Base-by-base conservation (phyloP, 495 filamentous ascomycete genomes). In the Penicillium cataractarum region DNA sequence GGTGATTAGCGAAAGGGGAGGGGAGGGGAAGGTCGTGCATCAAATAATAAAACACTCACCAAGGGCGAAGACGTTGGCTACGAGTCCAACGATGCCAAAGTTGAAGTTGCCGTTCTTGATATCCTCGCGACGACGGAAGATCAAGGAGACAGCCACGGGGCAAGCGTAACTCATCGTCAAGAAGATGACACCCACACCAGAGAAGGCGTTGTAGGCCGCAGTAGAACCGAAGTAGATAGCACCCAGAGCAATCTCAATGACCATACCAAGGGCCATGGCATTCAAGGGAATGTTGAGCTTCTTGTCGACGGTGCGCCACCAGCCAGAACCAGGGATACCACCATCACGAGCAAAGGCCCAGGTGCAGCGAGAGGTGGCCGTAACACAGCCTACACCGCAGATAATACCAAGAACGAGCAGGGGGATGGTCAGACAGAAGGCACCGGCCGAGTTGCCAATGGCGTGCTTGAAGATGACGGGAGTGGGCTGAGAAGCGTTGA, bases 361-460 rank as follows among this genome's bases (percentile, higher is more conserved):
- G 26, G 86, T 86, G 82, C 90, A 89, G 6, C 89, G 84, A 42
- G 80, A 86, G 29, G 82, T 84, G 8, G 89, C 89, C 7, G 88
- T 89, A 78, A 89, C 86, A 59, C 90, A 84, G 13, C 82, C 84
- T 1, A 83, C 87, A 6, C 82, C 82, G 4, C 87, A 88, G 68
- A 91, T 90, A 3, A 91, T 61, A 52, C 91, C 81, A 66, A 91
- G 84, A 21, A 88, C 83, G 5, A 92, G 79, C 44, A 91, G 80
- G 4, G 91, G 80, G 63, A 89, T 84, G 24, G 89, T 77, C 6
- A 92, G 76, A 8, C 82, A 89, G 57, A 92, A 87, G 0, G 87
- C 87, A 15, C 89, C 88, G 2, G 58, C 63, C 0, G 61, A 51
- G 61, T 65, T 67, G 46, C 68, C 74, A 32, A 61, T 63, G 12